Base-by-base conservation (phyloP, 1,139 yeast species). In the Williopsis jadinii region DNA sequence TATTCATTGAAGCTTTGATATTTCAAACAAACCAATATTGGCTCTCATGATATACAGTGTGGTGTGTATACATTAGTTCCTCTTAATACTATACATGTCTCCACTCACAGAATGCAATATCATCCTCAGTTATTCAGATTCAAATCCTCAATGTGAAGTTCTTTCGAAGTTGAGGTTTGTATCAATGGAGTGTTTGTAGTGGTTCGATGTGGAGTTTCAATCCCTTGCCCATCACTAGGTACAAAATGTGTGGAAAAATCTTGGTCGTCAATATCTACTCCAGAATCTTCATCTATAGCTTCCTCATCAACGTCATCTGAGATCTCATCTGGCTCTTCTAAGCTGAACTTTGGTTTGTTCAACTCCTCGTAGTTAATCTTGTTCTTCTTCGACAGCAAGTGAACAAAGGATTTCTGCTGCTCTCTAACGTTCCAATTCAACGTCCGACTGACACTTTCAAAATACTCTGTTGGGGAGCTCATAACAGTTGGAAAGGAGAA, bases 391-490 rank as follows among this genome's bases (percentile, higher is more conserved):
- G 77, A 72, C 34, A 76, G 55, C 43, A 73, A 58, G 51, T 72
- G 75, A 8, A 72, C 68, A 58, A 85, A 83, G 3, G 95, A 84
- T 51, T 82, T 82, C 60, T 86, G 96, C 49, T 74, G 79, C 56
- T 85, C 90, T 45, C 95, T 71, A 12, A 73, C 83, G 58, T 87
- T 87, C 96, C 96, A 87, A 59, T 85, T 83, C 57, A 87, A 66
- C 37, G 87, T 84, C 39, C 95, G 68, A 52, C 90, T 80, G 11
- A 86, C 95, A 50, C 87, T 79, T 55, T 85, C 92, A 50, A 86
- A 77, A 58, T 84, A 87, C 58, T 85, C 95, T 2, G 84, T 82
- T 40, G 79, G 76, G 5, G 83, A 73, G 1, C 87, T 74, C 43
- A 80, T 76, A 3, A 86, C 87, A 0, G 95, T 86, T 6, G 95